Base-by-base conservation (phyloP, 2,329 filamentous ascomycete genomes). In the Exophiala spinifera region DNA sequence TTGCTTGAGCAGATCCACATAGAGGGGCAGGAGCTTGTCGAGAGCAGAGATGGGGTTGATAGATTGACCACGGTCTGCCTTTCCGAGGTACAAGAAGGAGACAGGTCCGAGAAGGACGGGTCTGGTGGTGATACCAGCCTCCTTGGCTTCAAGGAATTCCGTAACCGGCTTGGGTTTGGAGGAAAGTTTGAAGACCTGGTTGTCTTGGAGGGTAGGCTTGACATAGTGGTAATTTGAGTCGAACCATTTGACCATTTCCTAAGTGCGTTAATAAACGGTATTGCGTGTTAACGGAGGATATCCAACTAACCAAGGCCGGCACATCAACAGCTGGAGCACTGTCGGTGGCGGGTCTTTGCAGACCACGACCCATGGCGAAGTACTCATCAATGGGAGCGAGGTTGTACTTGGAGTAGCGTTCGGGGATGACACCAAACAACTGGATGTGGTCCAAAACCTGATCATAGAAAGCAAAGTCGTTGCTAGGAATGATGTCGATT, bases 161-260 rank as follows among this genome's bases (percentile, higher is more conserved):
- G 74, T 80, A 64, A 99, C 89, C 66, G 94, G 91, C 87, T 99
- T 99, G 74, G 94, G 91, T 76, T 86, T 87, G 66, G 83, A 78
- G 60, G 81, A 77, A 61, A 99, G 89, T 78, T 87, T 91, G 86
- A 99, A 99, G 71, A 83, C 86, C 84, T 99, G 94, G 83, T 89
- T 88, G 79, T 96, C 87, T 79, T 96, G 91, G 65, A 99, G 85
- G 61, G 94, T 96, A 63, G 94, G 94, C 86, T 97, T 97, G 79
- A 97, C 94, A 77, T 99, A 99, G 84, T 97, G 94, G 87, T 99
- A 99, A 88, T 99, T 99, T 64, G 91, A 96, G 83, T 99, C 94
- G 74, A 99, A 99, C 94, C 94, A 99, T 84, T 99, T 99, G 69
- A 99, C 94, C 94, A 99, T 99, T 84, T 99, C 94, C 79, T 81